Evolutionary conservation across 192 early-diverging fungal genomes (phyloP), one percentile per base, ranked within the genome.

Genomic region (Mortierella claussenii): DNA sequence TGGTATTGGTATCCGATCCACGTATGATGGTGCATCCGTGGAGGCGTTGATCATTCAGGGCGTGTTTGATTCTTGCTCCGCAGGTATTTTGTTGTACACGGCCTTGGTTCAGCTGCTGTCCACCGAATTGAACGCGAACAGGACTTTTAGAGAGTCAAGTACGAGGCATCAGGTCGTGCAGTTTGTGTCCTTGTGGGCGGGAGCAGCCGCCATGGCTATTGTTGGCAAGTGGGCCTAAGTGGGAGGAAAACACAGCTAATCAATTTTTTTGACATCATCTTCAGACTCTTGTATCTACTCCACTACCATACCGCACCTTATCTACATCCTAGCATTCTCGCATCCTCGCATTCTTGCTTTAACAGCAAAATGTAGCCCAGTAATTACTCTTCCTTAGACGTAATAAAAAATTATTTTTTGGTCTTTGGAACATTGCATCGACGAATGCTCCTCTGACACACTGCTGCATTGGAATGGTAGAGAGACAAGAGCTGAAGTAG

Each of bases 71-170:
- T 79, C 90, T 3, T 36, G 95, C 30, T 92, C 91, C 2, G 90
- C 93, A 0, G 94, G 95, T 13, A 95, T 96, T 26, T 69, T 97
- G 24, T 67, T 95, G 15, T 95, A 96, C 78, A 90, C 85, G 48
- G 87, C 92, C 2, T 79, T 92, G 37, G 89, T 90, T 24, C 89
- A 93, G 47, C 69, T 96, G 49, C 88, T 96, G 57, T 83, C 87
- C 6, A 79, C 84, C 23, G 93, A 95, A 62, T 83, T 95, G 58
- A 86, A 86, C 7, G 65, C 84, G 23, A 87, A 84, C 33, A 31
- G 51, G 4, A 60, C 71, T 6, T 94, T 93, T 54, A 62, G 69
- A 10, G 76, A 71, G 7, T 54, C 69, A 9, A 43, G 80, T 7
- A 46, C 50, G 2, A 8, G 7, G 1, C 34, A 64, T 21, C 86